Percentiles rank a stretch among this genome's conserved stretches.
Evolutionary conservation across 495 filamentous ascomycete species (phyloP).

Genomic region (Penicillium crystallinum): DNA sequence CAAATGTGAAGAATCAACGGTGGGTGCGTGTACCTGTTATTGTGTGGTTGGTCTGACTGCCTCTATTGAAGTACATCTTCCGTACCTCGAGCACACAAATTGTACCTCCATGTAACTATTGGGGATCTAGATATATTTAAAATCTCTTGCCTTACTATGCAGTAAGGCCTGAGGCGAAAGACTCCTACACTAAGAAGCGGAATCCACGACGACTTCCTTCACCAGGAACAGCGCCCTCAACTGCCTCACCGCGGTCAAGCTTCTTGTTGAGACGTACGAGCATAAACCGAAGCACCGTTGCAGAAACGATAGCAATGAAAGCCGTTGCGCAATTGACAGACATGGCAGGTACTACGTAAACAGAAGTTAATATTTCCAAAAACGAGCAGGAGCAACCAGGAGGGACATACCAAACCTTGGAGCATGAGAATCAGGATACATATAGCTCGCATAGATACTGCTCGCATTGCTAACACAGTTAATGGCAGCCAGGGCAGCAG

Average conservation of each 20-base stretch:
- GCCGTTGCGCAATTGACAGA: conserved; percentile 66
- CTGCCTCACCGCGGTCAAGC: conserved; percentile 51
- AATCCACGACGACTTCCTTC: conserved; percentile 57
- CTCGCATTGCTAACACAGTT: conserved; percentile 74
- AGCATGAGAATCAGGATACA: conserved; percentile 51
- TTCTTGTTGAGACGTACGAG: conserved; percentile 67
- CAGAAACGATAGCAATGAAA: conserved; percentile 59
- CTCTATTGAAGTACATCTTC: no score
- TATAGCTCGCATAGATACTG: conserved; percentile 68
- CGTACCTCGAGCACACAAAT: no score
- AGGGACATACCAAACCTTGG: conserved; percentile 36
- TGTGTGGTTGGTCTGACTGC: no score
- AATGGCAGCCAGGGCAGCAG: conserved; percentile 73
- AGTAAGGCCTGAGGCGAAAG: background rate
- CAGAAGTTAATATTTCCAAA: no score
- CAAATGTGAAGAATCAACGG: no score
- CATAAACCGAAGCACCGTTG: conserved; percentile 59
- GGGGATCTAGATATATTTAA: no score
- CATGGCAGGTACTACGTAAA: conserved; percentile 67
- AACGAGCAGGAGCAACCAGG: background rate
- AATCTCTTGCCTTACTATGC: no score
- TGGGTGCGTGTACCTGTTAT: no score
- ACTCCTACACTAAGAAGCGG: conserved; percentile 46
- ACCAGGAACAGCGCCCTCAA: conserved; percentile 43
- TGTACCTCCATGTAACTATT: no score